phyloP scores from a whole-genome alignment of 306 rosid species.

The Quercus cerris region DNA sequence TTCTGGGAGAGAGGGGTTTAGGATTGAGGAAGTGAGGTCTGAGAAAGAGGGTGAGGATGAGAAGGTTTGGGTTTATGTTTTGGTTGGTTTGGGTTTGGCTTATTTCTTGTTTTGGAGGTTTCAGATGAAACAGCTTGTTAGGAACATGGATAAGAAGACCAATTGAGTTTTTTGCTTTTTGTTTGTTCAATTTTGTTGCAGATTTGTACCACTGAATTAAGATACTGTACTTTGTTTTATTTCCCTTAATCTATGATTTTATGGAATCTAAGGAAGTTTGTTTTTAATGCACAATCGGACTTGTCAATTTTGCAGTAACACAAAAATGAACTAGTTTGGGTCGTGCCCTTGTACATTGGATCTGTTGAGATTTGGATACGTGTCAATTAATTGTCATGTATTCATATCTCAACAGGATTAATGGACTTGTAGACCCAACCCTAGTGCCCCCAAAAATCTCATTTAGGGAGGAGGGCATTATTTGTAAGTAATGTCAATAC shows the following conservation, averaged over 20 bases:
- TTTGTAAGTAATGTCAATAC: too few relatives aligned
- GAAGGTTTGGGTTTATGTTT: constrained; percentile 52
- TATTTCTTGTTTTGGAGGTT: constrained; percentile 79
- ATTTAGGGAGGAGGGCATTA: too few relatives aligned
- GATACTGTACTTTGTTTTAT: too few relatives aligned
- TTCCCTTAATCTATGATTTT: neutral
- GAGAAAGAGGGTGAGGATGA: constrained; percentile 46
- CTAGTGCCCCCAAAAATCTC: too few relatives aligned
- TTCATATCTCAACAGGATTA: too few relatives aligned
- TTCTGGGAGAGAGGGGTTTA: constrained; percentile 48
- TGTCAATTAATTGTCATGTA: too few relatives aligned
- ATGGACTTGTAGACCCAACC: too few relatives aligned
- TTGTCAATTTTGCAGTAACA: too few relatives aligned
- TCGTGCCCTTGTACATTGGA: too few relatives aligned
- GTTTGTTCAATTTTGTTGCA: neutral
- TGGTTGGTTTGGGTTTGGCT: constrained; percentile 67
- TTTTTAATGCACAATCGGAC: too few relatives aligned
- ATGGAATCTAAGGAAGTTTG: neutral
- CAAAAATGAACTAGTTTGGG: too few relatives aligned
- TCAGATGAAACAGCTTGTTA: constrained; percentile 58
- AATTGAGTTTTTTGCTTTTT: constrained; percentile 16
- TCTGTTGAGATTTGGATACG: rapidly evolving
- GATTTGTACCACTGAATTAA: too few relatives aligned
- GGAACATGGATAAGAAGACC: constrained; percentile 57
- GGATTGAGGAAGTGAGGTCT: constrained; percentile 56